These are phyloP conservation scores for Globisporangium nagaii DNA, from an alignment of 352 stramenopile genomes.

Conservation along the genomic window DNA sequence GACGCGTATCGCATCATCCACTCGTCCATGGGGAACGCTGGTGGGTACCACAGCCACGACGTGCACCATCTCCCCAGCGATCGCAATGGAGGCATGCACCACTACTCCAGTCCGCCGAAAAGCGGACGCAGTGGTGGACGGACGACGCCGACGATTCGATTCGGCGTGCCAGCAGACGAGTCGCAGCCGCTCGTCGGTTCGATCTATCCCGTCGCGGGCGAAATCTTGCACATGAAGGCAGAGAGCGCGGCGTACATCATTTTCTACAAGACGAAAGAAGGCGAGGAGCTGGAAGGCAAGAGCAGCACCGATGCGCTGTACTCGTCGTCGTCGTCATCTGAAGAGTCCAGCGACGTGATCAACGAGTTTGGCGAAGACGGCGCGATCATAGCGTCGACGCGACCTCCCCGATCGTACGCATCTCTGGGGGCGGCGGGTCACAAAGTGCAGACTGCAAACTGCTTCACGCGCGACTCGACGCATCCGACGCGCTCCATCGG, in stretches of 20 bases:
- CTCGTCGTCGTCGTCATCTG: slow-evolving; percentile 41
- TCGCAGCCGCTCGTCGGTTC: slow-evolving; percentile 53
- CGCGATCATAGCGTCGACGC: slow-evolving; percentile 7
- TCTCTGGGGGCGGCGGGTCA: slow-evolving; percentile 77
- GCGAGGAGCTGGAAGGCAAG: slow-evolving; percentile 32
- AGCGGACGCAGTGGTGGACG: slow-evolving; percentile 37
- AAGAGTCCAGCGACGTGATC: slow-evolving; percentile 27
- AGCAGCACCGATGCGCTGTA: slow-evolving; percentile 32
- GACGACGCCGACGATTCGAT: slow-evolving; percentile 53
- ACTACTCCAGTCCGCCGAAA: slow-evolving; percentile 26
- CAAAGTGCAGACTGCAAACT: slow-evolving; percentile 86
- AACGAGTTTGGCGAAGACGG: slow-evolving; percentile 36
- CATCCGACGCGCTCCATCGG: slow-evolving; percentile 77
- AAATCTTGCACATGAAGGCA: slow-evolving; percentile 63
- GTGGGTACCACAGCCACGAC: slow-evolving; percentile 24
- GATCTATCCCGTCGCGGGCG: slow-evolving; percentile 69
- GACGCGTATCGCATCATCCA: slow-evolving; percentile 62
- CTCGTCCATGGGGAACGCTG: slow-evolving; percentile 33
- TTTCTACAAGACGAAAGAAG: slow-evolving; percentile 66
- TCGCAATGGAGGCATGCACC: slow-evolving; percentile 4
- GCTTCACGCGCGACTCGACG: slow-evolving; percentile 76
- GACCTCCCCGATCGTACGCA: slow-evolving; percentile 65
- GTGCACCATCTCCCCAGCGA: slow-evolving; percentile 7
- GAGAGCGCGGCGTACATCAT: slow-evolving; percentile 85
- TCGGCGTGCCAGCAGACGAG: slow-evolving; percentile 50